Conservation (phyloP, 805 yeast genomes). For the Nakazawaea wyomingensis region DNA sequence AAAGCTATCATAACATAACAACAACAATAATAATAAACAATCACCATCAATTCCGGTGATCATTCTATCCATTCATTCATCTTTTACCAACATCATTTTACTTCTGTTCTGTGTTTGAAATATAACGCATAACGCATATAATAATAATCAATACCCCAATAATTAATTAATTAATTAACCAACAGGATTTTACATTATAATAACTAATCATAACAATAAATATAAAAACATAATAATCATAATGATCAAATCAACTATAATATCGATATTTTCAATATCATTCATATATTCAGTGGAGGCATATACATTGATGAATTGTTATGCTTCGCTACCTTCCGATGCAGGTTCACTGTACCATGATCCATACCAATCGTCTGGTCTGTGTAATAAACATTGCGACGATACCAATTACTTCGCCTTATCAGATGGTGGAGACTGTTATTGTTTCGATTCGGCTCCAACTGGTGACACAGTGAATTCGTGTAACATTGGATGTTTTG, state of each 20-base stretch:
- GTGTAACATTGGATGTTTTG: constrained; percentile 49
- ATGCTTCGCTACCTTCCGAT: constrained; percentile 27
- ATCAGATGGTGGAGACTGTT: constrained; percentile 51
- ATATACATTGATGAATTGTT: constrained; percentile 29
- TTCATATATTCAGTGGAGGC: background rate
- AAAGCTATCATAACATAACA: too few species aligned
- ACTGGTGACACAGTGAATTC: constrained; percentile 22
- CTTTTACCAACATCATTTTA: too few species aligned
- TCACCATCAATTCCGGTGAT: too few species aligned
- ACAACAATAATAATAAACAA: too few species aligned
- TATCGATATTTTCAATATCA: background rate
- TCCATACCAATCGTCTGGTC: constrained; percentile 51
- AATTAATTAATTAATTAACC: background rate
- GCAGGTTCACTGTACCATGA: too few species aligned
- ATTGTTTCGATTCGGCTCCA: constrained; percentile 54
- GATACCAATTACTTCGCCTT: constrained; percentile 45
- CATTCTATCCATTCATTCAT: too few species aligned
- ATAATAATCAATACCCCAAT: too few species aligned
- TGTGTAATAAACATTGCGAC: constrained; percentile 49
- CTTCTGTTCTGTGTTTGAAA: too few species aligned
- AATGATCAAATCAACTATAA: background rate
- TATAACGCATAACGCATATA: too few species aligned
- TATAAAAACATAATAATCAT: background rate
- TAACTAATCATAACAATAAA: too few species aligned
- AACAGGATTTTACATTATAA: background rate